Base-by-base conservation (phyloP, 805 yeast genomes). In the Torulaspora indica region DNA sequence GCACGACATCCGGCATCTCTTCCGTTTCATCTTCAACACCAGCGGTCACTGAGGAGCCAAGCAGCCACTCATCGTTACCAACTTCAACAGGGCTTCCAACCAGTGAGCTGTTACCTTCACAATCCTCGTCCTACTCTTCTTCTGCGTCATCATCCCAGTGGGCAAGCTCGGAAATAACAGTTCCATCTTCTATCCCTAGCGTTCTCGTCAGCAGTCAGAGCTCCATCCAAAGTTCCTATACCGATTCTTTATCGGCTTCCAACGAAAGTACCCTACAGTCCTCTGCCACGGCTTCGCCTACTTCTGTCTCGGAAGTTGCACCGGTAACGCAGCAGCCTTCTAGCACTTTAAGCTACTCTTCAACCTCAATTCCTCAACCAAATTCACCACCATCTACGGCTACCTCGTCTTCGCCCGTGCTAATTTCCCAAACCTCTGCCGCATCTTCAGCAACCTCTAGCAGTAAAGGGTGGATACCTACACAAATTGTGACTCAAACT, bases 401-500 rank as follows among this genome's bases (percentile, higher is more conserved):
- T 8, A 28, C 10, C 9, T 14, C 42, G 22, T 20, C 22, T 20
- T 20, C 22, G 4, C 22, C 22, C 22, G 5, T 5, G 4, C 5
- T 20, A 5, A 5, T 20, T 33, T 28, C 37, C 18, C 28, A 38
- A n/a, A 39, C 17, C 25, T n/a, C 45, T 2, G 29, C 22, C 6
- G 8, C 42, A n/a, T 22, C 49, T 15, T 51, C 60, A 13, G 17
- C 63, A 1, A 41, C 63, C n/a, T 45, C 71, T 4, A 56, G 68
- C 25, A 63, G 63, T 8, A 69, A 76, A 1, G 69, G 82, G 13
- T 75, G 78, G 27, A 71, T 87, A 51, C 96, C 96, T 40, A 78
- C 79, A 55, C 86, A 85, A 8, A 85, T 89, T 56, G 77, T 88
- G 0, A 95, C 96, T n/a, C 64, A 69, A 24, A 63, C 60, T 3